A percentile compares a stretch with the other conserved stretches of the same genome.
Evolutionary conservation across 257 asterid species (phyloP).

Genomic region (Scutellaria baicalensis): DNA sequence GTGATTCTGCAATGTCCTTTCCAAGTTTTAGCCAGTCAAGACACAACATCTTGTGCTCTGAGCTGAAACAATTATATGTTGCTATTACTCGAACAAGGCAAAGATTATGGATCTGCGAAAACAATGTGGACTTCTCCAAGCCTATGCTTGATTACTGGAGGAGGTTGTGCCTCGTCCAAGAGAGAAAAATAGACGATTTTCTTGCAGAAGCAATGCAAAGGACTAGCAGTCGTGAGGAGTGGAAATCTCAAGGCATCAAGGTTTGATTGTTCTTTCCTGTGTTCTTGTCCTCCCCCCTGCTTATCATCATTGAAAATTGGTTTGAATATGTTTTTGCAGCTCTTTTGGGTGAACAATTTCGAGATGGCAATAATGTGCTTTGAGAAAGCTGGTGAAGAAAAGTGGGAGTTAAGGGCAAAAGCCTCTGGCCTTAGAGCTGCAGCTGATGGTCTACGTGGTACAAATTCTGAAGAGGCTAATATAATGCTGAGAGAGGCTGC

Average conservation of each 20-base stretch:
- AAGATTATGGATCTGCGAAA: constrained; percentile 61
- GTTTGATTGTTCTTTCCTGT: constrained; percentile 9
- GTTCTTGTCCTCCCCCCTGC: too few species aligned
- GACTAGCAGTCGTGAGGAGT: constrained; percentile 55
- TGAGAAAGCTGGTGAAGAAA: too few species aligned
- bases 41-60: constrained; percentile 54
- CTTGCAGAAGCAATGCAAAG: constrained; percentile 51
- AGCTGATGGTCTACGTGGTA: too few species aligned
- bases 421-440: too few species aligned
- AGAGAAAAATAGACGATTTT: constrained; percentile 39
- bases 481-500: constrained; percentile 57
- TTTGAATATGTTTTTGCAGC: too few species aligned
- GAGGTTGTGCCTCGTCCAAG: constrained; percentile 42
- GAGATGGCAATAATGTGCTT: too few species aligned
- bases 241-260: constrained; percentile 62
- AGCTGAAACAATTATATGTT: constrained; percentile 52
- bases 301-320: too few species aligned
- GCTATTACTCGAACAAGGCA: constrained; percentile 66
- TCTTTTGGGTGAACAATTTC: too few species aligned
- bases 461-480: too few species aligned
- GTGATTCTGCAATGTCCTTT: constrained; percentile 15
- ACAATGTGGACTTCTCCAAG: constrained; percentile 30
- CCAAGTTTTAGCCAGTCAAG: constrained; percentile 39
- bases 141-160: constrained; percentile 70
- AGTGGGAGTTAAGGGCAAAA: too few species aligned